phyloP scores from a whole-genome alignment of 345 rosid genomes.

The Kernera saxatilis region DNA sequence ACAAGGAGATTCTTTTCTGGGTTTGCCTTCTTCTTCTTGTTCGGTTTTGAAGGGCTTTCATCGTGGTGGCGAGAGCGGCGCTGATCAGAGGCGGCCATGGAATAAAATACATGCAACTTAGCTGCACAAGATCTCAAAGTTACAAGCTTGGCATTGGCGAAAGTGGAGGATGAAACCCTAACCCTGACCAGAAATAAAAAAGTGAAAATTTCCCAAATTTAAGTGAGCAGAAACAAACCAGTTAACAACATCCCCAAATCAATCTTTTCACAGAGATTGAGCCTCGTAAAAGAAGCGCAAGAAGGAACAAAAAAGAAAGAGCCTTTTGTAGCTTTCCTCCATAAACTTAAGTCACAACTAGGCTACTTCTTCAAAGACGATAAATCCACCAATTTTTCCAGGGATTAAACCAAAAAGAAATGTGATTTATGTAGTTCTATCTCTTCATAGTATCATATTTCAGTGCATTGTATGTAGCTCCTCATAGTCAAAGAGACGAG shows the following conservation, averaged over 20 bases:
- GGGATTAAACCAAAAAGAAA: background rate
- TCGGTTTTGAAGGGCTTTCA: slow-evolving; percentile 18
- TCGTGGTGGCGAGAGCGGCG: slow-evolving; percentile 2
- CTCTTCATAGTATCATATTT: background rate
- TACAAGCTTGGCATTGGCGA: slow-evolving; percentile 19
- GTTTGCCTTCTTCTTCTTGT: slow-evolving; percentile 42
- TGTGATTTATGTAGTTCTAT: background rate
- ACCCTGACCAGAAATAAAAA: background rate
- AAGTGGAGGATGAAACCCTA: slow-evolving; percentile 2
- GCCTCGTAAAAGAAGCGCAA: background rate
- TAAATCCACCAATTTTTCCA: background rate
- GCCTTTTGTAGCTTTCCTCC: background rate
- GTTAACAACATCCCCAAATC: background rate
- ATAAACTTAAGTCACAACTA: background rate
- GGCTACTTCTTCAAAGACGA: background rate
- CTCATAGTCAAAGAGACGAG: background rate
- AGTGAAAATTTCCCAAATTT: background rate
- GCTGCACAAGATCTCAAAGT: background rate
- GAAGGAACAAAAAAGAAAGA: background rate
- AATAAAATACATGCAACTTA: background rate
- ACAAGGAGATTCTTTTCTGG: slow-evolving; percentile 53
- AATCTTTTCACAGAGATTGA: background rate
- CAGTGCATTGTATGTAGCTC: too few species aligned
- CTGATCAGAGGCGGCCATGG: slow-evolving; percentile 34
- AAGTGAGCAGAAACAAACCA: background rate